Evolutionary conservation across 108 stramenopile species (phyloP), one percentile per base, ranked within the genome.

Genomic region (Skeletonema tropicum): DNA sequence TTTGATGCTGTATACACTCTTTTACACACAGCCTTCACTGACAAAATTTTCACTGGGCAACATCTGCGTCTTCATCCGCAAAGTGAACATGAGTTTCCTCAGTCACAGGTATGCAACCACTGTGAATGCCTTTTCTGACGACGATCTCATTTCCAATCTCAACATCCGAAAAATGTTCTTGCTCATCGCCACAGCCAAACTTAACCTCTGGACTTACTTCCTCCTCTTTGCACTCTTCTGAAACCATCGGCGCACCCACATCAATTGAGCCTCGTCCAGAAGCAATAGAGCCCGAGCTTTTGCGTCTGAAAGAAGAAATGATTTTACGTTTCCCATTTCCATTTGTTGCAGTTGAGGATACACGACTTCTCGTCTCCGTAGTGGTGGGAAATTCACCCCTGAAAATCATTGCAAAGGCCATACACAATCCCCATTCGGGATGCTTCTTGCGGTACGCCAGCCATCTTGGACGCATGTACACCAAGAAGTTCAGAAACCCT

Each of bases 401-500:
- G 52, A 55, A 55, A 23, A 55, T 10, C 52, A 55, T 55, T 9
- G 23, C 52, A 55, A 23, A 55, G 6, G 52, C 52, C 52, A 23
- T 55, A 9, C 19, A 55, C 2, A 23, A 9, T 9, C 52, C 52
- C 52, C 52, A 55, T 21, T 55, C 52, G 23, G 52, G 21, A 55
- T 55, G 52, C 25, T 9, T 55, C 52, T 55, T 55, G 5, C 52
- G 21, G 23, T 55, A 55, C 0, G 52, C 5, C 2, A 55, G 3
- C 52, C 52, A 55, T 8, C 52, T 23, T 23, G 52, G 52, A 23
- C 52, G 52, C 1, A 55, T 55, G 21, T 80, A 80, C 13, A 80
- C 74, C 8, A 80, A 14, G 30, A 32, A 75, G 48, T 80, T 80
- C 31, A 69, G 48, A 30, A 80, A 66, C 38, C 79, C 78, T 25